These are phyloP conservation scores for Smittium mucronatum DNA, from an alignment of 371 early-diverging fungal genomes.

Conservation along the genomic window DNA sequence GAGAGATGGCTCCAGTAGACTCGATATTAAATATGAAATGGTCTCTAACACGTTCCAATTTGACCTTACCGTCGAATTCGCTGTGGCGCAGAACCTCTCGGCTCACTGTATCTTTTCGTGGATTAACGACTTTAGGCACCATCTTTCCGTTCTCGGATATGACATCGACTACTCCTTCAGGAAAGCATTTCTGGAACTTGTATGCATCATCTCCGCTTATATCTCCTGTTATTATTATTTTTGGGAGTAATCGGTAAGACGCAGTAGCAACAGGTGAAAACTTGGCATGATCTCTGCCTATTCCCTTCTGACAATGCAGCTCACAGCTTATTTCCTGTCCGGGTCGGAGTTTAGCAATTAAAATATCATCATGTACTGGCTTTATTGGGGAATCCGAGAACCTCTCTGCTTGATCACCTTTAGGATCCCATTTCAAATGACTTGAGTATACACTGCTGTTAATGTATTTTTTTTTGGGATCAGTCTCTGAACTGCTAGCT, in stretches of 20 bases:
- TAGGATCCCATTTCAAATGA: conserved; percentile 74
- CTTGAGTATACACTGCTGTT: conserved; percentile 65
- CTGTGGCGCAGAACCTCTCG: conserved; percentile 90
- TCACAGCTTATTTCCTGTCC: conserved; percentile 80
- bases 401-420: conserved; percentile 70
- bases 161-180: conserved; percentile 77
- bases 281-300: conserved; percentile 96
- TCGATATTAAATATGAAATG: conserved; percentile 95
- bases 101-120: conserved; percentile 91
- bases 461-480: conserved; percentile 52
- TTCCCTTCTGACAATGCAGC: conserved; percentile 84
- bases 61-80: conserved; percentile 86
- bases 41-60: conserved; percentile 77
- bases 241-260: conserved; percentile 89
- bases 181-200: conserved; percentile 83
- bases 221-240: conserved; percentile 69
- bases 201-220: conserved; percentile 78
- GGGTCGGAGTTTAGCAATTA: conserved; percentile 91
- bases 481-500: conserved; percentile 49
- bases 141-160: conserved; percentile 41
- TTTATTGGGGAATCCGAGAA: conserved; percentile 50
- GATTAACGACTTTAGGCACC: conserved; percentile 77
- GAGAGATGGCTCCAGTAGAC: conserved; percentile 69
- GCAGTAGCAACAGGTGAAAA: conserved; percentile 98
- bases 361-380: conserved; percentile 75